phyloP scores from a whole-genome alignment of 2,329 filamentous ascomycete genomes.

The Colletotrichum aenigma region DNA sequence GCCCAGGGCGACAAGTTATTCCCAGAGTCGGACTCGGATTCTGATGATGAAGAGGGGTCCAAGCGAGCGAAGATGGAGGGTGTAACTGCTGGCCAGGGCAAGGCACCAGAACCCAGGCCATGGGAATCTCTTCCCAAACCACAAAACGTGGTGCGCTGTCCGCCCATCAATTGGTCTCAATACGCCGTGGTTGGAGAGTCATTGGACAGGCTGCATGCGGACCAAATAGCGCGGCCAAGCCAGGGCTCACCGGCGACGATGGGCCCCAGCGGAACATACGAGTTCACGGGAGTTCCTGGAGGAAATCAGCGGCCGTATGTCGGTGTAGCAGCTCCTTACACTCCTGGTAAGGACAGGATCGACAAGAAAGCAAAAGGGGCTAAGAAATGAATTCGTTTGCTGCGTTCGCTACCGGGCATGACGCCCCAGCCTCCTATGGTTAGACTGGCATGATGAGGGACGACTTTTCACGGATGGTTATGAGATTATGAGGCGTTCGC shows the following conservation, averaged over 20 bases:
- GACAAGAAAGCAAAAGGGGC: slow-evolving; percentile 37
- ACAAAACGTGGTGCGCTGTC: slow-evolving; percentile 84
- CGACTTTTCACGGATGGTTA: neutral
- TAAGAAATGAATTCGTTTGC: slow-evolving; percentile 28
- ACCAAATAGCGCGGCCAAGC: slow-evolving; percentile 72
- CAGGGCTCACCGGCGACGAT: slow-evolving; percentile 55
- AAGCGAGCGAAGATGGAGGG: slow-evolving; percentile 16
- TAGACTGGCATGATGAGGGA: neutral
- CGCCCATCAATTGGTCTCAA: slow-evolving; percentile 92
- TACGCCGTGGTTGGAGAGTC: slow-evolving; percentile 89
- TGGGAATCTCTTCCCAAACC: slow-evolving; percentile 75
- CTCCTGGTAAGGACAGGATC: slow-evolving; percentile 56
- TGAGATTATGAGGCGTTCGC: slow-evolving; percentile 5
- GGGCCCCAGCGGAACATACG: slow-evolving; percentile 50
- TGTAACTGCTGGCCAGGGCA: neutral
- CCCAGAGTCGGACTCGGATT: slow-evolving; percentile 22
- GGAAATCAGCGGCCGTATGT: slow-evolving; percentile 48
- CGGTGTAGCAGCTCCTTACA: slow-evolving; percentile 63
- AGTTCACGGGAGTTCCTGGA: slow-evolving; percentile 47
- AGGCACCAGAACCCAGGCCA: slow-evolving; percentile 19
- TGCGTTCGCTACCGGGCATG: neutral
- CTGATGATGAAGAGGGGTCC: slow-evolving; percentile 30
- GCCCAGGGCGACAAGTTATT: slow-evolving; percentile 37
- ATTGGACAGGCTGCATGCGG: slow-evolving; percentile 82
- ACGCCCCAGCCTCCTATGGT: neutral